Evolutionary conservation across 176 grass and related monocot species (phyloP).

Genomic region (Zea luxurians): DNA sequence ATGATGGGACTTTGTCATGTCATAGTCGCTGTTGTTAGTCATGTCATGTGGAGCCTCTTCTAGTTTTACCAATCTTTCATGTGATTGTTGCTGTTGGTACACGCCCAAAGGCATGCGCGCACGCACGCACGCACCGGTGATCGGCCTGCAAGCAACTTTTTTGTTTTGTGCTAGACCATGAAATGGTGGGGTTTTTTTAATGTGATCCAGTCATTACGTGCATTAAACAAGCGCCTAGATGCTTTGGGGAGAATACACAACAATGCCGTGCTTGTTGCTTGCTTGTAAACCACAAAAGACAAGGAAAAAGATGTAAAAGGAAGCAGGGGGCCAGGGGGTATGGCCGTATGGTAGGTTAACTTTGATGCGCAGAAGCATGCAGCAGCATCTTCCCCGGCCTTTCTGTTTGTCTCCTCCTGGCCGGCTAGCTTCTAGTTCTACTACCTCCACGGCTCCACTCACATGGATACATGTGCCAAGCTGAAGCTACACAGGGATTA

Average conservation of each 20-base stretch:
- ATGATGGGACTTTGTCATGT: not conserved
- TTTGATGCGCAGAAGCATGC: constrained; percentile 34
- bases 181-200: not conserved
- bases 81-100: not conserved
- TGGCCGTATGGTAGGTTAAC: not conserved
- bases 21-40: not conserved
- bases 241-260: not conserved
- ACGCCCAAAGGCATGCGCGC: not conserved
- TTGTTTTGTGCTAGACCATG: not conserved
- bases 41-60: not conserved
- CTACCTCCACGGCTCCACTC: not conserved
- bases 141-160: not conserved
- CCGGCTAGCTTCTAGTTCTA: not conserved
- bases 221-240: not conserved
- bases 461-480: constrained; percentile 21
- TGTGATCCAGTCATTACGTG: not conserved
- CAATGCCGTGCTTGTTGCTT: not conserved
- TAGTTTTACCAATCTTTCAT: not conserved
- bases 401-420: constrained; percentile 42
- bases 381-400: constrained; percentile 35
- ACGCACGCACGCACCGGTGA: not conserved
- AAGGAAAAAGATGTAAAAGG: constrained; percentile 38
- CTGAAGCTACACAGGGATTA: not conserved
- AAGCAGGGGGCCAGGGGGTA: not conserved
- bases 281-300: constrained; percentile 59